phyloP scores from a whole-genome alignment of 768 basidiomycete species.

The Harrya chromipes region DNA sequence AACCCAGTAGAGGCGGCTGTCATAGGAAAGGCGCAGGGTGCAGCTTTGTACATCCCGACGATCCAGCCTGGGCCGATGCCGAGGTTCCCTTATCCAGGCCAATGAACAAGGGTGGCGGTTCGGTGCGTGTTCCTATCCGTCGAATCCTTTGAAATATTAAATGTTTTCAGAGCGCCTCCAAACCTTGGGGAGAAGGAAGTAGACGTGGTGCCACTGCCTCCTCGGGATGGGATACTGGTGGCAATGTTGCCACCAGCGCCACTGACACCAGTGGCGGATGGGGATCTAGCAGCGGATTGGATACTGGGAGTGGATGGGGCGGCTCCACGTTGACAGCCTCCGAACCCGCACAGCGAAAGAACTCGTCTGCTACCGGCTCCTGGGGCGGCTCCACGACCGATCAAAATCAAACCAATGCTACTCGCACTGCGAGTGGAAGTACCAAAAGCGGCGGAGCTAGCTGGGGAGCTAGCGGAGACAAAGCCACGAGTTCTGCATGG shows the following conservation, averaged over 20 bases:
- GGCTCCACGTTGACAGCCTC: slow-evolving; percentile 1
- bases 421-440: background rate
- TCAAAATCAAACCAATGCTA: slow-evolving; percentile 1
- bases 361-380: background rate
- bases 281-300: slow-evolving; percentile 6
- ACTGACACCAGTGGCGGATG: background rate
- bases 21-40: slow-evolving; percentile 19
- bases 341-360: background rate
- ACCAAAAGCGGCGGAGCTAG: background rate
- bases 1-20: slow-evolving; percentile 28
- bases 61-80: slow-evolving; percentile 23
- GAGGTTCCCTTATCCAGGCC: slow-evolving; percentile 2
- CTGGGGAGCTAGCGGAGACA: slow-evolving; percentile 4
- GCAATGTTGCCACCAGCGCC: background rate
- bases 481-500: background rate
- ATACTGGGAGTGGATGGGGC: slow-evolving; percentile 10
- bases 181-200: slow-evolving; percentile 4
- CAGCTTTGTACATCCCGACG: slow-evolving; percentile 30
- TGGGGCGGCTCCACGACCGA: background rate
- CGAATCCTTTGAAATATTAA: background rate
- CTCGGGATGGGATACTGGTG: background rate
- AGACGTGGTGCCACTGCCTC: background rate
- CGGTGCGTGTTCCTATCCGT: slow-evolving; percentile 12
- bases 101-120: slow-evolving; percentile 16
- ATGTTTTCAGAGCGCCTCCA: slow-evolving; percentile 7